Base-by-base conservation (phyloP, 2,329 filamentous ascomycete genomes). In the Nannizzia gypsea region DNA sequence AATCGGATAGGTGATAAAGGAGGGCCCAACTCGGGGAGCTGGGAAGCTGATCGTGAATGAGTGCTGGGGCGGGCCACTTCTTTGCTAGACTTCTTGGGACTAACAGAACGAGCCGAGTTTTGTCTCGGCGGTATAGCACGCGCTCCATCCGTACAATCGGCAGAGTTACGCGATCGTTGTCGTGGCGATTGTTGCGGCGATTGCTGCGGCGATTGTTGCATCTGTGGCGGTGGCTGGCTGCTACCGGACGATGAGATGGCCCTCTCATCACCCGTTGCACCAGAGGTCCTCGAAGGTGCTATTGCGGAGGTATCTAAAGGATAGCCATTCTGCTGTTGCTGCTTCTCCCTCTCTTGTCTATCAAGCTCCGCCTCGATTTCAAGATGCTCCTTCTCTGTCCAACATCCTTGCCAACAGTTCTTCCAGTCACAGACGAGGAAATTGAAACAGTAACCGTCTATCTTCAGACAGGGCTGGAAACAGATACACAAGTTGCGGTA, bases 391-490 rank as follows among this genome's bases (percentile, higher is more conserved):
- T 89, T 85, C 73, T 97, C 92, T 11, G 88, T 95, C 78, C 86
- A 90, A 76, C 92, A 97, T 6, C 92, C 92, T 72, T 93, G 90
- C 92, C 92, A 97, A 76, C 92, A 97, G 66, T 95, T 87, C 66
- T 90, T 86, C 92, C 92, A 97, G 70, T 97, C 88, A 69, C 90
- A 89, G 20, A 97, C 91, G 11, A 97, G 80, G 65, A 96, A 96
- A 68, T 91, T 90, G 80, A 97, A 97, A 72, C 90, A 95, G 72
- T 92, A 95, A 0, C 86, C 86, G 68, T 97, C 92, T 61, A 97
- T 93, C 75, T 92, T 95, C 83, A 97, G 90, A 73, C 90, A 95
- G 2, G 92, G 92, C 73, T 96, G 90, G 74, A 96, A 96, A 76
- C 92, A 97, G 67, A 96, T 95, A 75, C 90, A 95, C 24, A 97